phyloP scores from a whole-genome alignment of 2,329 filamentous ascomycete genomes.

The Ophiostoma populinum region DNA sequence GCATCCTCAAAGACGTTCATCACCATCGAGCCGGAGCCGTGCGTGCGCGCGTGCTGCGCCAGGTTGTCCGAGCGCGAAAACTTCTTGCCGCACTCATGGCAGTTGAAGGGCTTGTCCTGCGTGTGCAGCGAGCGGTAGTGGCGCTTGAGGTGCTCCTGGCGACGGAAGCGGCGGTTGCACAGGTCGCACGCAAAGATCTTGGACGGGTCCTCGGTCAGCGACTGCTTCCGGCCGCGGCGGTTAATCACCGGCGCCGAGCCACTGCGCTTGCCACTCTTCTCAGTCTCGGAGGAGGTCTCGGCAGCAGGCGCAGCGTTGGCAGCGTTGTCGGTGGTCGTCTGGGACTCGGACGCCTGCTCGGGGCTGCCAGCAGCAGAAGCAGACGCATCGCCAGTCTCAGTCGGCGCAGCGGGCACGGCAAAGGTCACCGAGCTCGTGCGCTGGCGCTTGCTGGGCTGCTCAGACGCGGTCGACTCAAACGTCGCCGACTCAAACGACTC shows the following conservation, averaged over 20 bases:
- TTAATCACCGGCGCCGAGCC: constrained; percentile 35
- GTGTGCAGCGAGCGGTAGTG: constrained; percentile 98
- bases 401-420: constrained; percentile 22
- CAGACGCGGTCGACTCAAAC: constrained; percentile 34
- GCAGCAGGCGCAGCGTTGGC: constrained; percentile 16
- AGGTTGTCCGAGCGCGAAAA: constrained; percentile 97
- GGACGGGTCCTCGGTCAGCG: constrained; percentile 87
- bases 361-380: constrained; percentile 15
- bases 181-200: constrained; percentile 97
- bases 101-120: constrained; percentile 96
- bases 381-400: background rate
- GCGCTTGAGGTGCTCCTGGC: constrained; percentile 95
- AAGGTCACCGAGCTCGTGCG: constrained; percentile 23
- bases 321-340: constrained; percentile 11
- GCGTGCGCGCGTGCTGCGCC: constrained; percentile 85
- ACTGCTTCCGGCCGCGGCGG: constrained; percentile 95
- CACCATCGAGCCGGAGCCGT: constrained; percentile 75
- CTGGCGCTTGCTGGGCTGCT: constrained; percentile 40
- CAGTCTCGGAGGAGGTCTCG: constrained; percentile 14
- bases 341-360: constrained; percentile 17
- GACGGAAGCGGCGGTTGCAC: constrained; percentile 92
- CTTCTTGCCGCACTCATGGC: constrained; percentile 95
- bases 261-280: constrained; percentile 6
- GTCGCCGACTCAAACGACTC: constrained; percentile 53
- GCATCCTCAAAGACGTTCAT: constrained; percentile 72